Percentiles rank a stretch among this genome's conserved stretches.
Evolutionary conservation across 139 green algal genomes (phyloP).

Genomic region (Penium margaritaceum): DNA sequence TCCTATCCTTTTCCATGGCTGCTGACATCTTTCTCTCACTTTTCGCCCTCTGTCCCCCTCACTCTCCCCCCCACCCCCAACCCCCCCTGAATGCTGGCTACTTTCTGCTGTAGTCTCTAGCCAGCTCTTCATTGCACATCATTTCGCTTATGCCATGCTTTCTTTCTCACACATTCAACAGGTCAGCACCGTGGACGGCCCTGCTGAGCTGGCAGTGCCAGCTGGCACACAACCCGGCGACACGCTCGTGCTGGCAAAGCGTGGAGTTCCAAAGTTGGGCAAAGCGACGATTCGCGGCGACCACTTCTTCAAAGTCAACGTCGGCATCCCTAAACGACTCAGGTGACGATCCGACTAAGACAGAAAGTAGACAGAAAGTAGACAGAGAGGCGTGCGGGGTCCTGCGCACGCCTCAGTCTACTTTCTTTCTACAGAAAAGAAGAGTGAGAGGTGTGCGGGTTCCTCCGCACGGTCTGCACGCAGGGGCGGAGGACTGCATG

Average conservation of each 20-base stretch:
- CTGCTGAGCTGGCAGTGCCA: constrained; percentile 93
- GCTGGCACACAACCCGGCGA: constrained; percentile 83
- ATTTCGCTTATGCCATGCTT: no score
- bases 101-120: not conserved
- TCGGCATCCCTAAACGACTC: constrained; percentile 28
- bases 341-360: no score
- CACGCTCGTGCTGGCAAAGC: constrained; percentile 43
- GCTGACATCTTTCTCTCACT: not conserved
- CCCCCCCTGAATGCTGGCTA: no score
- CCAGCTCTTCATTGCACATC: not conserved
- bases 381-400: no score
- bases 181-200: constrained; percentile 76
- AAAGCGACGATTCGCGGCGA: not conserved
- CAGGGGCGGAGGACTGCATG: no score
- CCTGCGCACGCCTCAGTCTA: no score
- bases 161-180: constrained; percentile 6
- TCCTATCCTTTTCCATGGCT: not conserved
- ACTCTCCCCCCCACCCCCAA: no score
- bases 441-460: no score
- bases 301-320: constrained; percentile 18
- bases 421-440: no score
- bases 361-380: no score
- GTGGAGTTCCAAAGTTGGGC: not conserved
- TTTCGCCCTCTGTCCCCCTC: not conserved
- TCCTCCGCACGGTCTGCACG: no score